A percentile compares a stretch with the other conserved stretches of the same genome.
Conservation (phyloP, 192 early-diverging fungal species). For the Dissophora ornata region DNA sequence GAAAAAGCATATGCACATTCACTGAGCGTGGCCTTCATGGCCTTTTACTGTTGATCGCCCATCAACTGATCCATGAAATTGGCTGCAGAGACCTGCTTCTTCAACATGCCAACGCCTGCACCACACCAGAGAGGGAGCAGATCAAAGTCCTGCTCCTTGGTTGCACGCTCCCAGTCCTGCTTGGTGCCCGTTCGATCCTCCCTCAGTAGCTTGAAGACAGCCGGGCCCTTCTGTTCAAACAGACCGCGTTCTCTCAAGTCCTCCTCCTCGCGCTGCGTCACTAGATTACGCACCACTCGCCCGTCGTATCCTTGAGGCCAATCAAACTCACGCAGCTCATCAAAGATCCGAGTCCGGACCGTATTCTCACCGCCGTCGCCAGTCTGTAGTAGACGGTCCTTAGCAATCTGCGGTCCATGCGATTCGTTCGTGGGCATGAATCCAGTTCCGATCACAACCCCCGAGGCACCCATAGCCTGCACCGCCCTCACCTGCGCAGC, state of each 20-base stretch:
- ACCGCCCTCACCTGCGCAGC: constrained; percentile 23
- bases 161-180: constrained; percentile 25
- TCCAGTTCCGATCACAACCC: constrained; percentile 60
- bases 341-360: constrained; percentile 57
- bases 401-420: constrained; percentile 40
- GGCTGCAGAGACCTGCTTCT: constrained; percentile 42
- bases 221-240: constrained; percentile 12
- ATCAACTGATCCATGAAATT: constrained; percentile 37
- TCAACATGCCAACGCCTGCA: constrained; percentile 43
- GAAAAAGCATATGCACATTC: too few relatives aligned
- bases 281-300: constrained; percentile 40
- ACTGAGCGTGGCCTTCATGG: too few relatives aligned
- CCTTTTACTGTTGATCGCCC: constrained; percentile 1
- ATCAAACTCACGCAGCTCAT: constrained; percentile 50
- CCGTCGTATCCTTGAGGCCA: constrained; percentile 55
- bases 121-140: constrained; percentile 40
- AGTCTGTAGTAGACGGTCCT: constrained; percentile 43
- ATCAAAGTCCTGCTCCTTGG: constrained; percentile 29
- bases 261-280: constrained; percentile 29
- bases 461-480: constrained; percentile 51
- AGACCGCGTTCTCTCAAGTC: constrained; percentile 7
- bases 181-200: constrained; percentile 29
- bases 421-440: constrained; percentile 50
- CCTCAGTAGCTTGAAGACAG: constrained; percentile 26
- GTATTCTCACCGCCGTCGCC: constrained; percentile 55